Percentiles rank a stretch among this genome's conserved stretches.
Evolutionary conservation across 768 basidiomycete species (phyloP).

Genomic region (Coprinopsis cinerea): DNA sequence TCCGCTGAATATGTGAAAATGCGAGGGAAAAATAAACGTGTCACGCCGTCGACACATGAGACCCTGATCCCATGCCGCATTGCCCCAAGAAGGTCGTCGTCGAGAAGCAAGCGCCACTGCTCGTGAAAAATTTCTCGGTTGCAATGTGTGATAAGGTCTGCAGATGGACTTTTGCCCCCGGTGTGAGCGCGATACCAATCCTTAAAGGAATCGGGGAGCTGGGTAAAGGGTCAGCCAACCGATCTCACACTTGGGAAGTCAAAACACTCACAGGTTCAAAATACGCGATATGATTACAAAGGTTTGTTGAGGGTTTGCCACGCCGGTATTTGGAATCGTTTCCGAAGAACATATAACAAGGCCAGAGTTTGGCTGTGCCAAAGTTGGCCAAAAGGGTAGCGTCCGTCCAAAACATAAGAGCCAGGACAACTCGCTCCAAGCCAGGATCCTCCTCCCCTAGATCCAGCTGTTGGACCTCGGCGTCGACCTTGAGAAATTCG

Average conservation of each 20-base stretch:
- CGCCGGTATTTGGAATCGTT: slow-evolving; percentile 17
- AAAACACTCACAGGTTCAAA: slow-evolving; percentile 1
- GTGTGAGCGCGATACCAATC: background rate
- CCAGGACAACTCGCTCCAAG: slow-evolving; percentile 17
- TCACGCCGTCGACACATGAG: slow-evolving; percentile 25
- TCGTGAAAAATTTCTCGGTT: background rate
- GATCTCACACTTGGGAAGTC: background rate
- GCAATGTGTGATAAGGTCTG: background rate
- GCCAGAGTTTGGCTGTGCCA: slow-evolving; percentile 16
- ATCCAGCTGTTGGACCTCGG: background rate
- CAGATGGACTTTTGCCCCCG: background rate
- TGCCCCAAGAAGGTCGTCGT: background rate
- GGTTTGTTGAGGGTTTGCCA: slow-evolving; percentile 7
- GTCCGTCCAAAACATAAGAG: slow-evolving; percentile 23
- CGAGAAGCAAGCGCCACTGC: background rate
- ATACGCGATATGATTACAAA: slow-evolving; percentile 17
- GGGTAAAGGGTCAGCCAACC: background rate
- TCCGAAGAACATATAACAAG: slow-evolving; percentile 16
- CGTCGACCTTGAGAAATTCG: too few relatives aligned
- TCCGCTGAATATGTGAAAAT: slow-evolving; percentile 31
- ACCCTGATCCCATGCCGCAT: background rate
- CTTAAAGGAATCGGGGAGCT: background rate
- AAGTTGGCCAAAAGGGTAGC: slow-evolving; percentile 14
- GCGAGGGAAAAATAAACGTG: slow-evolving; percentile 23
- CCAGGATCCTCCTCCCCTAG: background rate